These are phyloP conservation scores for Alliaria petiolata DNA, from an alignment of 345 rosid species.

Conservation along the genomic window DNA sequence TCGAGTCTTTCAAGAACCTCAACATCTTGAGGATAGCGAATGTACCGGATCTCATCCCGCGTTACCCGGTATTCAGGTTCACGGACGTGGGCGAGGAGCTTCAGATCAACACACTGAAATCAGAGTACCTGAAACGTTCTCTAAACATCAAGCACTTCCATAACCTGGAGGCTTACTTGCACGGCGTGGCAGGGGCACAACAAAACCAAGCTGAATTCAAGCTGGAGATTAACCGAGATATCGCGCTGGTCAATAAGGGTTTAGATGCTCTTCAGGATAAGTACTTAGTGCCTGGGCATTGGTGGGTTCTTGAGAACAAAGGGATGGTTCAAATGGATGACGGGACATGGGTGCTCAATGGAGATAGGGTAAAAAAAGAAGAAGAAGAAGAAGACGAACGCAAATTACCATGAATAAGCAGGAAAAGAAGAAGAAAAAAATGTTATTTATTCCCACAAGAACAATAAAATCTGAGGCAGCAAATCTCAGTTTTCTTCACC, in stretches of 20 bases:
- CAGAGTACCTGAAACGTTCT: conserved; percentile 33
- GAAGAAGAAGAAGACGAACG: not conserved
- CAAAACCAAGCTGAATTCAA: conserved; percentile 12
- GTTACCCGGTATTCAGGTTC: conserved; percentile 24
- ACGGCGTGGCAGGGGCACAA: conserved; percentile 40
- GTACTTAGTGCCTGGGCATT: conserved; percentile 25
- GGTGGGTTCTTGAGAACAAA: conserved; percentile 38
- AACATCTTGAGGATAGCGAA: conserved; percentile 36
- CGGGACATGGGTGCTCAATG: conserved; percentile 37
- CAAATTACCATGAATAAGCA: not conserved
- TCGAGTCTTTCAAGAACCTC: conserved; percentile 16
- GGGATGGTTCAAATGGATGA: conserved; percentile 35
- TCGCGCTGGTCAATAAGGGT: conserved; percentile 31
- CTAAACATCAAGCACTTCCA: conserved; percentile 4
- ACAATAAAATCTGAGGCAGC: not conserved
- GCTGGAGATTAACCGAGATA: conserved; percentile 29
- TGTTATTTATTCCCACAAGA: not conserved
- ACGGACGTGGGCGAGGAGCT: conserved; percentile 37
- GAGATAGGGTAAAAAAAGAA: not conserved
- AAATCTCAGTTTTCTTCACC: not conserved
- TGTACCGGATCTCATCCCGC: conserved; percentile 33
- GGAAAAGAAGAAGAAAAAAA: not conserved
- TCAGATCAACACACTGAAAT: conserved; percentile 36
- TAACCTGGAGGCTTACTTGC: conserved; percentile 39
- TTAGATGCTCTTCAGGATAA: conserved; percentile 36